Evolutionary conservation across 2,329 filamentous ascomycete genomes (phyloP), one percentile per base, ranked within the genome.

Genomic region (Neurospora sp.): DNA sequence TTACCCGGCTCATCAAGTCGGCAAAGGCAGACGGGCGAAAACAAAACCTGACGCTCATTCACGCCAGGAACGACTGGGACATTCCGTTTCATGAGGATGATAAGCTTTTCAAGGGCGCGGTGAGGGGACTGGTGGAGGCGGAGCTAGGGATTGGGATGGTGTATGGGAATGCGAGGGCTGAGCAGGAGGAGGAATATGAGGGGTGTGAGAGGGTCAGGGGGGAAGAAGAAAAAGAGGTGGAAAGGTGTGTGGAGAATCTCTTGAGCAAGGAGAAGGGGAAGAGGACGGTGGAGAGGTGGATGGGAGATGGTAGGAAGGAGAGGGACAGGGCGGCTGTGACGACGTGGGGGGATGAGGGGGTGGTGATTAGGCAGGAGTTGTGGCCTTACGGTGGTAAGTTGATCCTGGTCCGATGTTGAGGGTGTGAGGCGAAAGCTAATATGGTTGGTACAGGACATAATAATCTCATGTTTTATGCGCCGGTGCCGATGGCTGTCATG

Each of bases 51-150:
- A 89, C 87, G 62, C 82, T 97, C 57, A 81, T 98, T 2, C 95
- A 97, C 75, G 92, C 93, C 17, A 85, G 86, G 69, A 88, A 97
- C 76, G 95, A 98, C 77, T 82, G 83, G 70, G 92, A 97, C 74
- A 97, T 98, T 71, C 89, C 92, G 0, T 95, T 88, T 81, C 85
- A 82, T 1, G 89, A 93, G 76, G 88, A 89, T 62, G 86, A 90
- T 74, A 83, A 82, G 73, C 80, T 92, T 1, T 92, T 92, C 77
- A 81, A 81, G 38, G 83, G 85, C 0, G 87, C 89, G 0, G 86
- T 86, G 1, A 84, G 83, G 68, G 86, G 86, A 65, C 83, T 83
- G 1, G 77, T 82, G 2, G 74, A 77, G 8, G 79, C 80, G 38
- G 78, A 36, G 66, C 3, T 40, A 12, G 41, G 17, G 11, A 38